Percentiles rank a stretch among this genome's conserved stretches.
Conservation (phyloP, 169 alveolate species). For the Eimeria brunetti region DNA sequence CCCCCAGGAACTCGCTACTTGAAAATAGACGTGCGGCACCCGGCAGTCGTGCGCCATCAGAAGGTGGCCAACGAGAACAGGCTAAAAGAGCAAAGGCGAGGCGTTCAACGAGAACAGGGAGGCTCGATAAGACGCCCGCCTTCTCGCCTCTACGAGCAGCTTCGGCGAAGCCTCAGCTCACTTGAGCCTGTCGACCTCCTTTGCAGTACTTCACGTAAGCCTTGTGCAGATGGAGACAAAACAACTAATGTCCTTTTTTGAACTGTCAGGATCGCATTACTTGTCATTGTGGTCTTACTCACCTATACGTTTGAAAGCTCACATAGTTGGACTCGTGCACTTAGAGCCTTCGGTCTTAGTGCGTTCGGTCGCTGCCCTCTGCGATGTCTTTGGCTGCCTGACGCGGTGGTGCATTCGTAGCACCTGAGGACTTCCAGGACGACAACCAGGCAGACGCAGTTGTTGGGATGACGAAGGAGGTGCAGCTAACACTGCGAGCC, state of each 20-base stretch:
- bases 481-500: slow-evolving; percentile 43
- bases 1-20: slow-evolving; percentile 73
- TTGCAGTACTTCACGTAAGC: slow-evolving; percentile 40
- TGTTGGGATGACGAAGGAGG: slow-evolving; percentile 27
- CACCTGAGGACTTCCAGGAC: slow-evolving; percentile 28
- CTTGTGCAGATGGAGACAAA: background rate
- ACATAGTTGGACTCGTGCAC: background rate
- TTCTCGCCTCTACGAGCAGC: slow-evolving; percentile 62
- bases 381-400: background rate
- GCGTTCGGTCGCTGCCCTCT: background rate
- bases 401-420: slow-evolving; percentile 13
- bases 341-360: background rate
- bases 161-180: slow-evolving; percentile 49
- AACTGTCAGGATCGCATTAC: background rate
- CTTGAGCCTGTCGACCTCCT: slow-evolving; percentile 61
- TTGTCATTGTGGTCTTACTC: background rate
- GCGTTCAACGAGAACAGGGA: background rate
- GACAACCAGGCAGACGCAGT: background rate
- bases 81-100: background rate
- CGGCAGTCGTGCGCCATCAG: slow-evolving; percentile 78
- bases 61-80: background rate
- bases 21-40: slow-evolving; percentile 49
- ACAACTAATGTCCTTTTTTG: background rate
- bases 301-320: background rate
- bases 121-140: slow-evolving; percentile 13